Percentiles rank a stretch among this genome's conserved stretches.
Conservation (phyloP, 2,329 filamentous ascomycete species). For the Fonsecaea pedrosoi region DNA sequence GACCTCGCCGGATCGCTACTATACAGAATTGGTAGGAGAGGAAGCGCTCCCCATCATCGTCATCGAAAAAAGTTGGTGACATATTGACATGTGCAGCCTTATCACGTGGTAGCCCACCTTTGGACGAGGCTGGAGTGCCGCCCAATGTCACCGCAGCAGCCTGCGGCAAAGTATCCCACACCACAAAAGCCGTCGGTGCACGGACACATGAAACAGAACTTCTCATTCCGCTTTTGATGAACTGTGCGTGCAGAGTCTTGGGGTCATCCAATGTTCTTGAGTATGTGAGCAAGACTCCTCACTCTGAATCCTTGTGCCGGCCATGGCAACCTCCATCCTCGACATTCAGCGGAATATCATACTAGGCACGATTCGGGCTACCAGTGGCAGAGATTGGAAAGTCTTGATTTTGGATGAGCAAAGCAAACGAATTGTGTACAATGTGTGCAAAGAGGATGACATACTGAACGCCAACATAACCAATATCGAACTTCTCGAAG, state of each 20-base stretch:
- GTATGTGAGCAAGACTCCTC: constrained; percentile 27
- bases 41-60: not conserved
- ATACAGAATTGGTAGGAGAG: not conserved
- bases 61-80: constrained; percentile 1
- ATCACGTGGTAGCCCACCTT: not conserved
- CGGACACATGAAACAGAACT: not conserved
- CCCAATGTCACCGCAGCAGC: constrained; percentile 5
- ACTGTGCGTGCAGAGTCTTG: not conserved
- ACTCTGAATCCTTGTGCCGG: constrained; percentile 44
- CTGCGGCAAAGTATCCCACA: constrained; percentile 2
- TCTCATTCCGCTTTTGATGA: not conserved
- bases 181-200: not conserved
- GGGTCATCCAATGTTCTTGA: not conserved
- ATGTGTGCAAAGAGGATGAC: constrained; percentile 91
- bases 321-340: constrained; percentile 84
- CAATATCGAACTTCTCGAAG: constrained; percentile 94
- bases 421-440: constrained; percentile 85
- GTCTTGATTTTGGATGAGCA: constrained; percentile 86
- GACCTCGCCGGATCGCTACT: not conserved
- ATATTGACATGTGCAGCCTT: constrained; percentile 4
- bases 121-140: constrained; percentile 10
- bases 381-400: constrained; percentile 74
- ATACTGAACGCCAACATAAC: constrained; percentile 96
- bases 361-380: constrained; percentile 38
- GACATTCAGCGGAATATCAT: constrained; percentile 71